A percentile compares a stretch with the other conserved stretches of the same genome.
Conservation (phyloP, 1,284 basidiomycete species). For the Moniliella sp. region DNA sequence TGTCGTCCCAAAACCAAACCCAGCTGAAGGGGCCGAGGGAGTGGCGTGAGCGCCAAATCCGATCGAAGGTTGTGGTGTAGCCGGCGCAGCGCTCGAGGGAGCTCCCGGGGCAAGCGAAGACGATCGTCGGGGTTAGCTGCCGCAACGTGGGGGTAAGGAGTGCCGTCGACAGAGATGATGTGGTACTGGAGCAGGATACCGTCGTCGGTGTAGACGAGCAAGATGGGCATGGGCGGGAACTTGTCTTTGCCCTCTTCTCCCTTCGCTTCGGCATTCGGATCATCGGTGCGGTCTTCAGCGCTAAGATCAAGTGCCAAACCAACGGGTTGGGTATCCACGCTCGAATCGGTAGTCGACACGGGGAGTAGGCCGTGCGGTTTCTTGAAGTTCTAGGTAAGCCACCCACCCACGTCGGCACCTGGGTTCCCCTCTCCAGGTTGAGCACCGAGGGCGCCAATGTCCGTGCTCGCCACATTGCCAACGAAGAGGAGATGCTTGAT, state of each 20-base stretch:
- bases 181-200: slow-evolving; percentile 58
- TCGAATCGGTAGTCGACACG: slow-evolving; percentile 41
- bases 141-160: slow-evolving; percentile 30
- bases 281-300: slow-evolving; percentile 40
- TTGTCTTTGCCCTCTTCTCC: slow-evolving; percentile 36
- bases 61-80: background rate
- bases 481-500: slow-evolving; percentile 48
- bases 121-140: background rate
- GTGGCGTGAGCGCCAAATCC: slow-evolving; percentile 3
- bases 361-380: slow-evolving; percentile 50
- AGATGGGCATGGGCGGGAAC: slow-evolving; percentile 41
- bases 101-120: slow-evolving; percentile 2
- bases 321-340: slow-evolving; percentile 51
- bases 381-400: slow-evolving; percentile 54
- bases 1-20: background rate
- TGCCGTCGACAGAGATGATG: slow-evolving; percentile 43
- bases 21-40: slow-evolving; percentile 1
- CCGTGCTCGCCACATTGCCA: slow-evolving; percentile 51
- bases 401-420: slow-evolving; percentile 35
- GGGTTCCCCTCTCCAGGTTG: slow-evolving; percentile 19
- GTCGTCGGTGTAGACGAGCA: slow-evolving; percentile 58
- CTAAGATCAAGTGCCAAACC: slow-evolving; percentile 52
- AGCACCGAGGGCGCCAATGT: slow-evolving; percentile 50
- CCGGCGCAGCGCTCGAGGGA: background rate
- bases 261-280: slow-evolving; percentile 39